These are phyloP conservation scores for Colletotrichum limetticola DNA, from an alignment of 2,329 filamentous ascomycete genomes.

Conservation along the genomic window DNA sequence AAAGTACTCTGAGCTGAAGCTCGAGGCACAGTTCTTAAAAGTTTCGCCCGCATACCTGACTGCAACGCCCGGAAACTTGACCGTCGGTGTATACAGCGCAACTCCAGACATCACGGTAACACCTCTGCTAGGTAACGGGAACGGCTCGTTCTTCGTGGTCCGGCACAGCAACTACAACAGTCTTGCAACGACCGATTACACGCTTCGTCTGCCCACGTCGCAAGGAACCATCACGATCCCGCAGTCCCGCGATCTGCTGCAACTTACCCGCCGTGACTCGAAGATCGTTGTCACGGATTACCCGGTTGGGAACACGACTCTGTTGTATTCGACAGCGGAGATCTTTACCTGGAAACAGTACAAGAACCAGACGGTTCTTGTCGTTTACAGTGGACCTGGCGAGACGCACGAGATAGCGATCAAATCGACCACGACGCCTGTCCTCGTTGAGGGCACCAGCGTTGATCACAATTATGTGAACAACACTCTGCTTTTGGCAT, in stretches of 20 bases:
- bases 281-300: slow-evolving; percentile 77
- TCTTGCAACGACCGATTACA: slow-evolving; percentile 67
- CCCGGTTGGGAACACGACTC: slow-evolving; percentile 64
- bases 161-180: slow-evolving; percentile 75
- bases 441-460: slow-evolving; percentile 46
- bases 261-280: slow-evolving; percentile 71
- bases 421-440: slow-evolving; percentile 45
- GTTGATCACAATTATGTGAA: slow-evolving; percentile 30
- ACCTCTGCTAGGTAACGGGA: slow-evolving; percentile 65
- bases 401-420: slow-evolving; percentile 73
- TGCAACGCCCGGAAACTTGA: slow-evolving; percentile 62
- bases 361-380: slow-evolving; percentile 65
- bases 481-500: slow-evolving; percentile 44
- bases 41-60: slow-evolving; percentile 77
- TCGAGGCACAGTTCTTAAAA: slow-evolving; percentile 79
- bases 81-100: slow-evolving; percentile 62
- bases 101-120: slow-evolving; percentile 68
- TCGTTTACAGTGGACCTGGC: slow-evolving; percentile 71
- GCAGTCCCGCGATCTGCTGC: slow-evolving; percentile 65
- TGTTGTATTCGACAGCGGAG: slow-evolving; percentile 77
- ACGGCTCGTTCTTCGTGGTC: slow-evolving; percentile 72
- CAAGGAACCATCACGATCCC: slow-evolving; percentile 62
- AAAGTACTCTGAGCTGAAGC: slow-evolving; percentile 84
- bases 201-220: slow-evolving; percentile 70
- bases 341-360: slow-evolving; percentile 77